These are phyloP conservation scores for Fusarium mundagurra DNA, from an alignment of 2,329 filamentous ascomycete genomes.

Conservation along the genomic window DNA sequence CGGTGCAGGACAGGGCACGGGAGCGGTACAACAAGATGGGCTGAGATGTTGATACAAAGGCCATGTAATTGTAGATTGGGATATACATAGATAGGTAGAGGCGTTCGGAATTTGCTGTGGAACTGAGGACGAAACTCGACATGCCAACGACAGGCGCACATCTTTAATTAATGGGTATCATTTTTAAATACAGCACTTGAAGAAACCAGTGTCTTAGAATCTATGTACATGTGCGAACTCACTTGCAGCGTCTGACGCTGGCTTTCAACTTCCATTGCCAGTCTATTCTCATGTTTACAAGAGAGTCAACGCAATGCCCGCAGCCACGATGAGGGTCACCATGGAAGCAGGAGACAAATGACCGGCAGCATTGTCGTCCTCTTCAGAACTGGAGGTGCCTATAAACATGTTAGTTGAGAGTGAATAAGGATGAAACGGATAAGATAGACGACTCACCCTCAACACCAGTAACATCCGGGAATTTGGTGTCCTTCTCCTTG, in stretches of 20 bases:
- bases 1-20: constrained; percentile 72
- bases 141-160: not conserved
- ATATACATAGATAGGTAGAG: constrained; percentile 3
- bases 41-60: constrained; percentile 1
- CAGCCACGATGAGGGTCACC: constrained; percentile 26
- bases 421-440: not conserved
- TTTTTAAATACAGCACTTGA: not conserved
- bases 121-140: not conserved
- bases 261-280: not conserved
- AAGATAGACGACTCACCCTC: constrained; percentile 41
- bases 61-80: not conserved
- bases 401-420: constrained; percentile 25
- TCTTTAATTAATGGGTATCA: constrained; percentile 18
- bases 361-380: constrained; percentile 33
- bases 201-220: not conserved
- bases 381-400: constrained; percentile 21
- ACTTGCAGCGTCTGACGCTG: not conserved
- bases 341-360: constrained; percentile 31
- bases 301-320: constrained; percentile 23
- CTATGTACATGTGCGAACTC: not conserved
- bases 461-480: constrained; percentile 59
- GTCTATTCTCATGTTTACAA: constrained; percentile 11
- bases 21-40: constrained; percentile 70
- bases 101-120: not conserved
- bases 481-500: constrained; percentile 45